Percentiles rank a stretch among this genome's conserved stretches.
These are phyloP conservation scores for Entelexis paramagnoliae DNA, from an alignment of 1,139 yeast genomes.

Conservation along the genomic window DNA sequence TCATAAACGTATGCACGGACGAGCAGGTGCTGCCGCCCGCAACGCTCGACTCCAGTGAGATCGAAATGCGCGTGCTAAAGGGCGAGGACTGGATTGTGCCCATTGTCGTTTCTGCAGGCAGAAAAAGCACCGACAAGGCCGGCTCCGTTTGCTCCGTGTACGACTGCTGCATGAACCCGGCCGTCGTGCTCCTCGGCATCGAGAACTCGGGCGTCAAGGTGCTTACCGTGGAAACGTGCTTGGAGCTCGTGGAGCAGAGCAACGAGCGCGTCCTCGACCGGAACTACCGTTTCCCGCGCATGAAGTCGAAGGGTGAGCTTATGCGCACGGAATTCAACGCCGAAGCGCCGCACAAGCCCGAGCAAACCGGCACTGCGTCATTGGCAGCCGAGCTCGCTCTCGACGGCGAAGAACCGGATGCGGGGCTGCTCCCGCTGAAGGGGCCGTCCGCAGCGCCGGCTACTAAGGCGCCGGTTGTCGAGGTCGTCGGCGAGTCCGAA, in stretches of 20 bases:
- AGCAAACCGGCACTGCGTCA: background rate
- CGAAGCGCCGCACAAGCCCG: slow-evolving; percentile 3
- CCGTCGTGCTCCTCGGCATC: slow-evolving; percentile 37
- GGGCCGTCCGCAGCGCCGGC: background rate
- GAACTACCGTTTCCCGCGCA: slow-evolving; percentile 26
- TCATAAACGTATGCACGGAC: slow-evolving; percentile 65
- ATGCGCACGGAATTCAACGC: slow-evolving; percentile 24
- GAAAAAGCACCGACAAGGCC: slow-evolving; percentile 53
- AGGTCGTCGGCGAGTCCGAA: slow-evolving; percentile 11
- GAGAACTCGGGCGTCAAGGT: slow-evolving; percentile 52
- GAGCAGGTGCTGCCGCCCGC: slow-evolving; percentile 50
- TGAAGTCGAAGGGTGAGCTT: slow-evolving; percentile 29
- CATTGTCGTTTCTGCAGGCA: slow-evolving; percentile 48
- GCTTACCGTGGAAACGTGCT: slow-evolving; percentile 44
- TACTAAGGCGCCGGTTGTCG: background rate
- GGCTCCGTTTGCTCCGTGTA: slow-evolving; percentile 55
- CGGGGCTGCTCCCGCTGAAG: background rate
- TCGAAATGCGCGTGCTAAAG: slow-evolving; percentile 55
- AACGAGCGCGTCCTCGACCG: slow-evolving; percentile 20
- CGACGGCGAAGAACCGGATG: too few species aligned
- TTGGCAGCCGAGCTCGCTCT: too few species aligned
- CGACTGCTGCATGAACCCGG: slow-evolving; percentile 48
- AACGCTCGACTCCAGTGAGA: slow-evolving; percentile 38
- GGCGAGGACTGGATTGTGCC: slow-evolving; percentile 81
- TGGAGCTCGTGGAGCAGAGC: slow-evolving; percentile 30